Conservation (phyloP, 2,329 filamentous ascomycete species). For the Botryotinia narcissicola region DNA sequence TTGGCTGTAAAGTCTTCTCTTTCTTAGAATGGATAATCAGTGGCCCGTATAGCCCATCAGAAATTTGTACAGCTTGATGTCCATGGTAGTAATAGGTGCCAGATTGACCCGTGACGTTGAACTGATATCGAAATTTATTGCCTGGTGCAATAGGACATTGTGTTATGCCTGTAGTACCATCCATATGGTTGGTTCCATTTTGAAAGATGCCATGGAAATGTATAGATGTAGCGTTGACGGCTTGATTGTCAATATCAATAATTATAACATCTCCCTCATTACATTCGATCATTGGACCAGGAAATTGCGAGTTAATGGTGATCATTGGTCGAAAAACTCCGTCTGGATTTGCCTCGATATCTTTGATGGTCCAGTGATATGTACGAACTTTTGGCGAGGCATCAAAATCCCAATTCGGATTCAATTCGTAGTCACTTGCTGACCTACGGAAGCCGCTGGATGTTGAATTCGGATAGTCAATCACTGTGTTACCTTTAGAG, state of each 20-base stretch:
- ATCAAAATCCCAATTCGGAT: slow-evolving; percentile 53
- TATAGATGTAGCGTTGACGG: slow-evolving; percentile 61
- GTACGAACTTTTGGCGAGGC: slow-evolving; percentile 51
- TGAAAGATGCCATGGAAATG: slow-evolving; percentile 80
- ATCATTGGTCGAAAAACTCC: slow-evolving; percentile 58
- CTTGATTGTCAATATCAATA: slow-evolving; percentile 66
- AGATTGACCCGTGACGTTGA: slow-evolving; percentile 54
- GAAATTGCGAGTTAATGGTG: slow-evolving; percentile 73
- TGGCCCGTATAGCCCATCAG: slow-evolving; percentile 66
- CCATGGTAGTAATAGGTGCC: slow-evolving; percentile 62
- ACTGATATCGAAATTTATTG: slow-evolving; percentile 63
- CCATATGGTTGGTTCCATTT: slow-evolving; percentile 72
- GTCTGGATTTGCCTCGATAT: slow-evolving; percentile 59
- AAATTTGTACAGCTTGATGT: slow-evolving; percentile 62
- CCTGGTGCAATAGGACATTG: slow-evolving; percentile 64
- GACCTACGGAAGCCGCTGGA: slow-evolving; percentile 34
- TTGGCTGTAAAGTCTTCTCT: slow-evolving; percentile 51
- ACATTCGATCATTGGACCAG: slow-evolving; percentile 68
- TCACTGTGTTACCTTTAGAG: slow-evolving; percentile 11
- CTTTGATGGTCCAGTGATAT: slow-evolving; percentile 59
- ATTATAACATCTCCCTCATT: slow-evolving; percentile 72
- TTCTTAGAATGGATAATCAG: slow-evolving; percentile 62
- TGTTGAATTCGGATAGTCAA: slow-evolving; percentile 23
- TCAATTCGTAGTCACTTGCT: slow-evolving; percentile 55
- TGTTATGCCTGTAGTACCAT: slow-evolving; percentile 63